Base-by-base conservation (phyloP, 192 early-diverging fungal species). In the Dissophora ornata region DNA sequence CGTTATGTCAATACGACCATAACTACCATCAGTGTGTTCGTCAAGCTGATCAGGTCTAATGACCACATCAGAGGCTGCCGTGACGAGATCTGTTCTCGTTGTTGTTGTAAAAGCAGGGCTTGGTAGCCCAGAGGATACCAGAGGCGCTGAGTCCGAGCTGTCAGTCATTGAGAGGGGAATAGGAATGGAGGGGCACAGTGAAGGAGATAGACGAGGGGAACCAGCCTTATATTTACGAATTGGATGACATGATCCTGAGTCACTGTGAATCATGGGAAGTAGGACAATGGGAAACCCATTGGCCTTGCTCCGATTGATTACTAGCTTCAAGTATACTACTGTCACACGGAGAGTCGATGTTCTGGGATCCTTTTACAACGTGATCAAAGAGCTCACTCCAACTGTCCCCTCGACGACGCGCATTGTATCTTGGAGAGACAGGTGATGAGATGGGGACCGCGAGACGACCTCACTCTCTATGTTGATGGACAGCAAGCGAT, bases 361-460 rank as follows among this genome's bases (percentile, higher is more conserved):
- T 9, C 16, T 52, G 48, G 6, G 7, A 9, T 52, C 36, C 16
- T 41, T 22, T 16, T 63, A 28, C 41, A 52, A 48, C 4, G 36
- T 63, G 18, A 63, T 63, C 48, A 63, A 25, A 41, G 52, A 4
- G 61, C 61, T n/a, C 52, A 63, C 24, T 18, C 49, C 25, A 24
- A 63, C 49, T 41, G 40, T 12, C 18, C 47, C 8, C 36, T 52
- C 48, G 61, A 63, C 48, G 19, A 38, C 13, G 61, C 61, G 2
- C 49, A 63, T 21, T 18, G 9, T 36, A 63, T 52, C 50, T 24
- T 63, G 32, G 59, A 62, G 25, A 3, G 24, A 21, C 25, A 58
- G 3, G 1, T 32, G 28, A 47, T 29, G 57, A 9, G 57, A 26
- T 60, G 28, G 45, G 57, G 57, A 45, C 22, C 42, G 16, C 45